phyloP scores from a whole-genome alignment of 148 eudicot species.

The Vaccinium macrocarpon region DNA sequence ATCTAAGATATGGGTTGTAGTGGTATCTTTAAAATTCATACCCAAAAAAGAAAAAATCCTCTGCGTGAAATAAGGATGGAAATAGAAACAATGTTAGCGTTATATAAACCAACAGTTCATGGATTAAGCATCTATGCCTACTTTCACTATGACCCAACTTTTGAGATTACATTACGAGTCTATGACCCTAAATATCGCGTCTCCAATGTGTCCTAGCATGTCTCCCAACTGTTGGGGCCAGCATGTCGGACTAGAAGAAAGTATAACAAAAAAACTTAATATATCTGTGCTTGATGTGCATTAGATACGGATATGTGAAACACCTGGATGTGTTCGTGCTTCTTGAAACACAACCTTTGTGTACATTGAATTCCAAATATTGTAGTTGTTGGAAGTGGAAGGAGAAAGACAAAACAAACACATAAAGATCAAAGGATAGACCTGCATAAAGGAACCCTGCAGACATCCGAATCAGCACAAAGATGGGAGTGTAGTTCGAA shows the following conservation, averaged over 20 bases:
- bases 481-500: conserved; percentile 81
- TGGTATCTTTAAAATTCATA: not conserved
- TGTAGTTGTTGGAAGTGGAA: not conserved
- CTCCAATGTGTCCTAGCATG: not conserved
- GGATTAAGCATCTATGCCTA: not conserved
- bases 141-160: not conserved
- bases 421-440: conserved; percentile 15
- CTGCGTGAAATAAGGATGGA: no score
- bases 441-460: conserved; percentile 96
- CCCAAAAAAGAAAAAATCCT: not conserved
- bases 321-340: not conserved
- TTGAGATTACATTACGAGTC: not conserved
- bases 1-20: not conserved
- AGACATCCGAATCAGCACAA: conserved; percentile 60
- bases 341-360: not conserved
- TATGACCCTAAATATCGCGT: not conserved
- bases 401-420: not conserved
- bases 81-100: not conserved
- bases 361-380: not conserved
- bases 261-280: not conserved
- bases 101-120: not conserved
- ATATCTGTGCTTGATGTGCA: not conserved
- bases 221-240: not conserved
- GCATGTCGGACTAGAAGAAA: not conserved
- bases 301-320: not conserved